A percentile compares a stretch with the other conserved stretches of the same genome.
Conservation (phyloP, 2,329 filamentous ascomycete genomes). For the Domatiomyces globalis region DNA sequence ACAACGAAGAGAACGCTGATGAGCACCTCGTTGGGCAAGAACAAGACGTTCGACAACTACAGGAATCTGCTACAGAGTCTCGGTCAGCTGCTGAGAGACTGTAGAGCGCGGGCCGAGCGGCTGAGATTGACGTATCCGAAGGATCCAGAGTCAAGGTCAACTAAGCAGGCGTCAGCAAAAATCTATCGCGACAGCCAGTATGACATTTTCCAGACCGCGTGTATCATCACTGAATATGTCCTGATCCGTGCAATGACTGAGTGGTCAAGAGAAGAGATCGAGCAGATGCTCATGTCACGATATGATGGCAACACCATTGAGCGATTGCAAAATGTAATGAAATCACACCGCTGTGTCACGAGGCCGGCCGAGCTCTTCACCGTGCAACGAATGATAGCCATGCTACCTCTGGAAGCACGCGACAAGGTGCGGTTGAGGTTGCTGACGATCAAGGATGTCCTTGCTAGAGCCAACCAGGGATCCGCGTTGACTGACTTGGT, state of each 20-base stretch:
- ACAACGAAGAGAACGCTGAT: slow-evolving; percentile 11
- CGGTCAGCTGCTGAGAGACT: slow-evolving; percentile 29
- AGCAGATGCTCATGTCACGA: slow-evolving; percentile 4
- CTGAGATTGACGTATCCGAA: slow-evolving; percentile 21
- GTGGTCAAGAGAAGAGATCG: slow-evolving; percentile 1
- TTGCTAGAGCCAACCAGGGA: not conserved
- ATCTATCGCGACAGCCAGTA: slow-evolving; percentile 31
- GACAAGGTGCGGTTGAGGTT: slow-evolving; percentile 6
- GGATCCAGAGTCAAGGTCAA: slow-evolving; percentile 14
- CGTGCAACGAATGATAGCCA: slow-evolving; percentile 7
- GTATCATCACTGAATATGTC: slow-evolving; percentile 28
- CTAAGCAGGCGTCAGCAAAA: slow-evolving; percentile 29
- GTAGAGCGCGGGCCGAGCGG: slow-evolving; percentile 26
- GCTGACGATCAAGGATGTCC: not conserved
- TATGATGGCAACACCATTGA: slow-evolving; percentile 3
- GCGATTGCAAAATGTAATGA: slow-evolving; percentile 5
- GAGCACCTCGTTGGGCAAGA: slow-evolving; percentile 7
- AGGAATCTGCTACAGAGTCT: slow-evolving; percentile 27
- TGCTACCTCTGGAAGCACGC: slow-evolving; percentile 8
- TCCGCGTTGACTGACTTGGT: slow-evolving; percentile 1
- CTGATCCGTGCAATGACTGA: slow-evolving; percentile 23
- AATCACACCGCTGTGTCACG: slow-evolving; percentile 9
- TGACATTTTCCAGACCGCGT: slow-evolving; percentile 26
- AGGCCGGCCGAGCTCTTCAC: slow-evolving; percentile 13
- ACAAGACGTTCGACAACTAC: slow-evolving; percentile 18